Percentiles rank a stretch among this genome's conserved stretches.
Conservation (phyloP, 2,329 filamentous ascomycete species). For the Amylocarpus encephaloides region DNA sequence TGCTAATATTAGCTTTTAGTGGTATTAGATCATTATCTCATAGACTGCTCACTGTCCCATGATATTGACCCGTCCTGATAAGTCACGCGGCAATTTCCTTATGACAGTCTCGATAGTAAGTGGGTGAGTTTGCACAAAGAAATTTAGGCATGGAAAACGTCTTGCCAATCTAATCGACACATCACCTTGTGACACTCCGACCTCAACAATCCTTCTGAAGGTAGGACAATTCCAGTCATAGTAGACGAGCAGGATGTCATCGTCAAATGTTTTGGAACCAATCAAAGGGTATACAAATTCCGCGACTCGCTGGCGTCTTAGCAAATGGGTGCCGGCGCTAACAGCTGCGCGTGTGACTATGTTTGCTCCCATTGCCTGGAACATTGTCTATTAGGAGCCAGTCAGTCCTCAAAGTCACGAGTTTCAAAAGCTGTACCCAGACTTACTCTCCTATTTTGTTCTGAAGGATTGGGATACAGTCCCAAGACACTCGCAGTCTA, state of each 20-base stretch:
- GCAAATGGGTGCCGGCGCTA: too few species aligned
- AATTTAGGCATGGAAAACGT: constrained; percentile 22
- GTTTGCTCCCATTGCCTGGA: too few species aligned
- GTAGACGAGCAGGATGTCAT: not conserved
- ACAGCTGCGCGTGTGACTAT: too few species aligned
- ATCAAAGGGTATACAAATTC: too few species aligned
- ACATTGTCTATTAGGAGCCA: not conserved
- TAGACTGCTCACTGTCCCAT: constrained; percentile 28
- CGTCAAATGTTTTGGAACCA: not conserved
- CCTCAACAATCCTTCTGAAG: not conserved
- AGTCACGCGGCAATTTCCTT: constrained; percentile 4
- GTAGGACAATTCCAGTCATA: not conserved
- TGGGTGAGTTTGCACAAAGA: constrained; percentile 33
- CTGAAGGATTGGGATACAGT: constrained; percentile 8
- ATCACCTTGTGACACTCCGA: constrained; percentile 26
- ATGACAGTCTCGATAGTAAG: constrained; percentile 24
- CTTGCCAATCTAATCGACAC: constrained; percentile 20
- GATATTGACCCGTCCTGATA: constrained; percentile 22
- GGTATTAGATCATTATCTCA: too few species aligned
- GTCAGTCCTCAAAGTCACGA: not conserved
- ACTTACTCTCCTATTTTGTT: constrained; percentile 6
- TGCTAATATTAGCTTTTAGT: too few species aligned
- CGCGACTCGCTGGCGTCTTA: too few species aligned
- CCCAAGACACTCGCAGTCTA: constrained; percentile 8
- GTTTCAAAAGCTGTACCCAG: not conserved